Conservation (phyloP, 441 rosid species). For the Corymbia citriodora region DNA sequence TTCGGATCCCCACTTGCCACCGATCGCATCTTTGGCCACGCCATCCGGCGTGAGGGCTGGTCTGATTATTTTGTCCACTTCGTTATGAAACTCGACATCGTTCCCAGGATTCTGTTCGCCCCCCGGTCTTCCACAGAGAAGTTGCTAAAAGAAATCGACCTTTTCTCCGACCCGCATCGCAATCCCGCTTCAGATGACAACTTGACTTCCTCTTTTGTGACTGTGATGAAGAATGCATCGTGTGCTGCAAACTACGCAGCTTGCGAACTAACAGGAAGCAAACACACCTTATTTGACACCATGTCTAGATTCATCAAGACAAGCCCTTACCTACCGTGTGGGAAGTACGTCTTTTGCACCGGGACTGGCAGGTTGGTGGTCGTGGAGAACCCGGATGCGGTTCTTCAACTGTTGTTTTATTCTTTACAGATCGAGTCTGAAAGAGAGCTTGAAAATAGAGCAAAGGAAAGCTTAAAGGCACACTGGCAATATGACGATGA, state of each 20-base stretch:
- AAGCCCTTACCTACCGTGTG: not conserved
- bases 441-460: not conserved
- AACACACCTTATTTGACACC: not conserved
- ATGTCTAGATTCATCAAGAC: not conserved
- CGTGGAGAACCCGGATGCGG: not conserved
- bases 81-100: conserved; percentile 53
- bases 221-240: not conserved
- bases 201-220: not conserved
- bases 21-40: conserved; percentile 52
- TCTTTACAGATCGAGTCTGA: not conserved
- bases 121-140: conserved; percentile 30
- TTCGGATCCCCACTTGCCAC: conserved; percentile 83
- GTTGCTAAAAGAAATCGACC: conserved; percentile 6
- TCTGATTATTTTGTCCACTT: conserved; percentile 51
- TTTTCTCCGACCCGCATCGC: conserved; percentile 7
- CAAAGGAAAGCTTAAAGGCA: not conserved
- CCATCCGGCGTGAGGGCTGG: conserved; percentile 70
- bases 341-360: not conserved
- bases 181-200: not conserved
- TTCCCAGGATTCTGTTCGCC: conserved; percentile 63
- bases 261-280: not conserved
- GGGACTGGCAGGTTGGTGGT: not conserved
- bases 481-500: not conserved
- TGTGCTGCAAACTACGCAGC: not conserved
- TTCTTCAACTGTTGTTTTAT: not conserved